phyloP scores from a whole-genome alignment of 2,329 filamentous ascomycete genomes.

The Cladobotryum protrusum region DNA sequence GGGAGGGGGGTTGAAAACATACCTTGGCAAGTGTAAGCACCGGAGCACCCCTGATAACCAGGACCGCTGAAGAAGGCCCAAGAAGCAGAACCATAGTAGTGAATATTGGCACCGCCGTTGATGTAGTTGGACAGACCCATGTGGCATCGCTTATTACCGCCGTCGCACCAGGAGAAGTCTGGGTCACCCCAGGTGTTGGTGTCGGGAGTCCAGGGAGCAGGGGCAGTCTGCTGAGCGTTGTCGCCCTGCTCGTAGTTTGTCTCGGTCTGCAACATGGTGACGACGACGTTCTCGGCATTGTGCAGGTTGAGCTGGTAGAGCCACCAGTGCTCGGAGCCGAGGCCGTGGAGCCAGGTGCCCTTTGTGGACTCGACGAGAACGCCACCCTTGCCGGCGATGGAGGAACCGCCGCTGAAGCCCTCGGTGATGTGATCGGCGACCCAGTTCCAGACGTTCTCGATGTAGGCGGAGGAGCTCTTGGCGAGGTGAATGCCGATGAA shows the following conservation, averaged over 20 bases:
- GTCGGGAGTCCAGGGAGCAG: constrained; percentile 34
- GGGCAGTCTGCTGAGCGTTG: constrained; percentile 28
- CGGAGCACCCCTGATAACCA: constrained; percentile 29
- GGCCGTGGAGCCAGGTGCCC: constrained; percentile 42
- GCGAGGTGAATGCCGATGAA: constrained; percentile 46
- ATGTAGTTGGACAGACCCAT: constrained; percentile 38
- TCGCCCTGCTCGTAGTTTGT: constrained; percentile 38
- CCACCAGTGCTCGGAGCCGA: constrained; percentile 50
- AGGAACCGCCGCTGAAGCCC: constrained; percentile 40
- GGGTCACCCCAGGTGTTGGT: constrained; percentile 34
- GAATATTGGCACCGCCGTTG: constrained; percentile 34
- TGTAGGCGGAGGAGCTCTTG: constrained; percentile 15
- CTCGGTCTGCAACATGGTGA: constrained; percentile 48
- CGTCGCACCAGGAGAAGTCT: constrained; percentile 34
- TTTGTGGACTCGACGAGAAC: constrained; percentile 40
- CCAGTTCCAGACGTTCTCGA: constrained; percentile 33
- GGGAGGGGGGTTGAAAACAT: constrained; percentile 12
- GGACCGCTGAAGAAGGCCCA: constrained; percentile 40
- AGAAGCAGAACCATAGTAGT: constrained; percentile 35
- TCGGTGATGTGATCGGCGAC: constrained; percentile 42
- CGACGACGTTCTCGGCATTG: constrained; percentile 42
- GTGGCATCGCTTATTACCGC: constrained; percentile 29
- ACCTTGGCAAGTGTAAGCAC: constrained; percentile 27
- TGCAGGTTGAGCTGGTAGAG: constrained; percentile 53
- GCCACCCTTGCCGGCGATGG: constrained; percentile 44